Base-by-base conservation (phyloP, 139 green algal genomes). In the Pseudopediastrum boryanum region DNA sequence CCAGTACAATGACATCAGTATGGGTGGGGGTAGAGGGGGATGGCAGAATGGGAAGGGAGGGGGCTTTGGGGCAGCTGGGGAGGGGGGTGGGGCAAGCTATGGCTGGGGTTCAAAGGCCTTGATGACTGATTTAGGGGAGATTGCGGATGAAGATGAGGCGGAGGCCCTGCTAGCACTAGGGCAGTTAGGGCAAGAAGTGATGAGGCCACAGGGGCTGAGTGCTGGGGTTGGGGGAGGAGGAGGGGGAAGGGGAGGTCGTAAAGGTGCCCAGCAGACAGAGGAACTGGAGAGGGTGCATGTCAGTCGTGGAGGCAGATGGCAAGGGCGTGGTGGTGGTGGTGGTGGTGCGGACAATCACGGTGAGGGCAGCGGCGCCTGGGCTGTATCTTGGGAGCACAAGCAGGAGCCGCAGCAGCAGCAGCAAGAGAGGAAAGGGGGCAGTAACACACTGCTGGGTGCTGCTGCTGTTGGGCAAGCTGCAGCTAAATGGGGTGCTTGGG, bases 101-200 rank as follows among this genome's bases (percentile, higher is more conserved):
- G n/a, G n/a, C n/a, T n/a, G n/a, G n/a, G n/a, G n/a, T n/a, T n/a
- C n/a, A n/a, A n/a, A n/a, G n/a, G n/a, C n/a, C n/a, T n/a, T 29
- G 33, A 29, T 3, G 16, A 29, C 54, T 36, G 54, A 29, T 29
- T 27, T 21, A 2, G 2, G 12, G 12, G 35, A 64, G 54, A 29
- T 29, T 12, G 68, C 68, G 8, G 46, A 75, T 48, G 68, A 56
- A n/a, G 68, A 75, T 75, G 68, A 75, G 25, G 27, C 46, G 8
- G 68, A 75, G 29, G 68, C 68, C 6, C 33, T 75, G 0, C 61
- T 75, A 48, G 68, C 68, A 21, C 44, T 75, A 19, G 68, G 68
- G 27, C 68, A 75, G 44, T 44, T 75, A 21, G 68, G 44, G 41
- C 68, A 75, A 23, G 44, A 75, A 33, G 13, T 48, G 10, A 51